Conservation (phyloP, 805 yeast genomes). For the Candida arabinofermentans region DNA sequence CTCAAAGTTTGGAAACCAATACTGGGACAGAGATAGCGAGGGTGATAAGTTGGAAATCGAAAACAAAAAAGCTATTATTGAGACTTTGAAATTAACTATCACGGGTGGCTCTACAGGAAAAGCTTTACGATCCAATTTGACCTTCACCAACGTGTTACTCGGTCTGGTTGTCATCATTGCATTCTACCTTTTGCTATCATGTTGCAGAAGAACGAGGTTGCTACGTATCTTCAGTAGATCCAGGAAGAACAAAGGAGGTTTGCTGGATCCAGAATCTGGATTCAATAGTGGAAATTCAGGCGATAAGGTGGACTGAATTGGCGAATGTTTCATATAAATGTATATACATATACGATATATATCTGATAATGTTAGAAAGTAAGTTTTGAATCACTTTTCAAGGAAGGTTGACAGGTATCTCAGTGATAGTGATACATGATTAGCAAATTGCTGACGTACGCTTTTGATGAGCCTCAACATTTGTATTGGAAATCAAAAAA, state of each 20-base stretch:
- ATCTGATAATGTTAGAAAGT: no score
- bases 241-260: not conserved
- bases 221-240: not conserved
- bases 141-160: not conserved
- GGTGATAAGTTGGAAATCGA: constrained; percentile 11
- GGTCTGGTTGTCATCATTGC: not conserved
- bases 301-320: constrained; percentile 3
- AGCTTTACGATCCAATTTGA: constrained; percentile 7
- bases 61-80: constrained; percentile 5
- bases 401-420: no score
- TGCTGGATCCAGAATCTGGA: constrained; percentile 3
- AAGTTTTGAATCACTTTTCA: no score
- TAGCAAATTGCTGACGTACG: no score
- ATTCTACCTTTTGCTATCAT: not conserved
- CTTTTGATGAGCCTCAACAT: not conserved
- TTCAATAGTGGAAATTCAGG: not conserved
- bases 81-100: constrained; percentile 11
- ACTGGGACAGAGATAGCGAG: constrained; percentile 18
- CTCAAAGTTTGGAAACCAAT: constrained; percentile 31
- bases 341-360: no score
- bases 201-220: not conserved
- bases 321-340: no score
- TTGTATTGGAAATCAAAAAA: not conserved
- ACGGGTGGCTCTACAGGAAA: constrained; percentile 5
- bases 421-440: no score